phyloP scores from a whole-genome alignment of 2,329 filamentous ascomycete genomes.

The Chaetomiaceae sp. region DNA sequence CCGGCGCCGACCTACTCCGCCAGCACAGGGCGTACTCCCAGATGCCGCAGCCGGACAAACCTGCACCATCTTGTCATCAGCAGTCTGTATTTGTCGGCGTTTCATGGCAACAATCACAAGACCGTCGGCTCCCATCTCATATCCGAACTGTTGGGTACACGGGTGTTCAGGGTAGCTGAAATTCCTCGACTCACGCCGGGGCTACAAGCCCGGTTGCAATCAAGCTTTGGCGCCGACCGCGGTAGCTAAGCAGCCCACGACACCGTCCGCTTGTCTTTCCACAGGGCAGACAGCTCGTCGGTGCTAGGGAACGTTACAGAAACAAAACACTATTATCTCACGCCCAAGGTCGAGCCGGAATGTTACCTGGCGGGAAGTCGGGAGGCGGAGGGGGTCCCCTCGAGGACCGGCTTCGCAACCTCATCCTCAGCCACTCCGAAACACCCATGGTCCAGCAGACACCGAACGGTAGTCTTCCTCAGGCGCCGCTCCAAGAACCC shows the following conservation, averaged over 20 bases:
- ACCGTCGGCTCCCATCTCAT: too few relatives aligned
- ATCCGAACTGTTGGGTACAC: too few relatives aligned
- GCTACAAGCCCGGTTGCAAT: too few relatives aligned
- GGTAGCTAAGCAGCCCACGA: neutral
- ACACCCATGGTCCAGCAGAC: neutral
- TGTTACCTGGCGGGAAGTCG: neutral
- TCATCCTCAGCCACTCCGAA: slow-evolving; percentile 51
- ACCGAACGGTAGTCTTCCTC: neutral
- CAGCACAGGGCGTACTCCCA: too few relatives aligned
- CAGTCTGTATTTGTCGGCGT: too few relatives aligned
- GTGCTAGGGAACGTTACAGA: neutral
- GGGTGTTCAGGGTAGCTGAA: too few relatives aligned
- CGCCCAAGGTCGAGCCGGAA: neutral
- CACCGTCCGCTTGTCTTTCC: neutral
- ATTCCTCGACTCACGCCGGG: too few relatives aligned
- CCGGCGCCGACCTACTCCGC: too few relatives aligned
- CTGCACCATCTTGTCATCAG: too few relatives aligned
- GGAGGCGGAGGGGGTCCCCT: slow-evolving; percentile 29
- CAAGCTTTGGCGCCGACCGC: neutral
- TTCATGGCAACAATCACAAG: too few relatives aligned
- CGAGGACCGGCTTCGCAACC: slow-evolving; percentile 54
- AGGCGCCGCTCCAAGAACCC: neutral
- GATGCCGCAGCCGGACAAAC: too few relatives aligned
- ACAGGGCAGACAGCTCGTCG: too few relatives aligned
- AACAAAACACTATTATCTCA: neutral